Evolutionary conservation across 2,329 filamentous ascomycete species (phyloP).

Genomic region (Aspergillus niger): DNA sequence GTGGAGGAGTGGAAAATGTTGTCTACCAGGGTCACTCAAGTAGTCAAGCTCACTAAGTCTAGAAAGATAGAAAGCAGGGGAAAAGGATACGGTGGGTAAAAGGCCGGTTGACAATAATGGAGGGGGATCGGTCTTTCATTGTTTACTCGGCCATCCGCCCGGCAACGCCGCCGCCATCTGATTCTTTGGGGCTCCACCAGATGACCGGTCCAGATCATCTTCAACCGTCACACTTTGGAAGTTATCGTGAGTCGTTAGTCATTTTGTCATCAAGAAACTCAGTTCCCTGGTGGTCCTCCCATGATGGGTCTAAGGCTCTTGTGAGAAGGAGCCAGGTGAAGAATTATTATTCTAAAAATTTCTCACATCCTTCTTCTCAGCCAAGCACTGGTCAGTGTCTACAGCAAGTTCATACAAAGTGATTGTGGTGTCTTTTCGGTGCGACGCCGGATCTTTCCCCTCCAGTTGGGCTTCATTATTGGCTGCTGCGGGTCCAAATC

Average conservation of each 20-base stretch:
- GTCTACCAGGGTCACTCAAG: background rate
- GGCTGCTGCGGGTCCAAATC: too few species aligned
- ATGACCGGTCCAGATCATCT: conserved; percentile 2
- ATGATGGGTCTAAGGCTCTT: too few species aligned
- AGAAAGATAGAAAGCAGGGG: background rate
- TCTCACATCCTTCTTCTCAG: too few species aligned
- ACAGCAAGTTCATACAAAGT: too few species aligned
- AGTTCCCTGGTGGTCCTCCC: background rate
- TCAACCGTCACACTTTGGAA: background rate
- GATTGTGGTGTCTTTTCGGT: too few species aligned
- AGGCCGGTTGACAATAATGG: background rate
- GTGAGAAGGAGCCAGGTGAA: too few species aligned
- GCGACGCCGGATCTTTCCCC: too few species aligned
- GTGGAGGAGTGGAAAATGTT: conserved; percentile 1
- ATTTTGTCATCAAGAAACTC: background rate
- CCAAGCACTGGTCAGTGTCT: too few species aligned
- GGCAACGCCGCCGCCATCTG: conserved; percentile 6
- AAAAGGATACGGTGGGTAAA: background rate
- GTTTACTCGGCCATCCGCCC: conserved; percentile 10
- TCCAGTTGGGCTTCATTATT: too few species aligned
- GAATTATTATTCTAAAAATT: too few species aligned
- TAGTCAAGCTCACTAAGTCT: background rate
- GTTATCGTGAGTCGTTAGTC: background rate
- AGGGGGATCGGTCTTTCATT: background rate
- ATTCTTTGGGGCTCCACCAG: background rate